A percentile compares a stretch with the other conserved stretches of the same genome.
These are phyloP conservation scores for Cardamine resedifolia DNA, from an alignment of 345 rosid species.

Conservation along the genomic window DNA sequence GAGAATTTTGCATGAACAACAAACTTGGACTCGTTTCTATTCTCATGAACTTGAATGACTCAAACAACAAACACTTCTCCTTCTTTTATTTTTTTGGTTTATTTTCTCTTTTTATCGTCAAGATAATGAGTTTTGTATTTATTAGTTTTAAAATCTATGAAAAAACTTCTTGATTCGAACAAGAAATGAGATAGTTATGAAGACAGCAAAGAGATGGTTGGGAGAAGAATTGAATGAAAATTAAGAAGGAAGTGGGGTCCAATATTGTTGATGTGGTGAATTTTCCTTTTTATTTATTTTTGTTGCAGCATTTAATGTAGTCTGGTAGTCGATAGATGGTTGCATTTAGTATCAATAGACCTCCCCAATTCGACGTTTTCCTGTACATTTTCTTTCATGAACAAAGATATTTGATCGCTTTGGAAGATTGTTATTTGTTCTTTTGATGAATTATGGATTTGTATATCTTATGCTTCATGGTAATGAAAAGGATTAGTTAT, in stretches of 20 bases:
- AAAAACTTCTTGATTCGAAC: slow-evolving; percentile 24
- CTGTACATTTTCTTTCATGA: neutral
- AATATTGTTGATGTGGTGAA: slow-evolving; percentile 20
- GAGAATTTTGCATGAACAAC: slow-evolving; percentile 36
- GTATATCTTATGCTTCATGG: neutral
- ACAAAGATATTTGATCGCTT: neutral
- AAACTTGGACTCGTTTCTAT: slow-evolving; percentile 41
- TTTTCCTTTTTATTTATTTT: neutral
- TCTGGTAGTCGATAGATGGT: slow-evolving; percentile 40
- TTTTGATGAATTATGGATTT: neutral
- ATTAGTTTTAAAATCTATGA: neutral
- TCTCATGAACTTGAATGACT: slow-evolving; percentile 39
- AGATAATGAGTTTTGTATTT: slow-evolving; percentile 22
- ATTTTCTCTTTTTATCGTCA: neutral
- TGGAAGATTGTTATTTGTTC: neutral
- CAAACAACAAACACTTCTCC: slow-evolving; percentile 32
- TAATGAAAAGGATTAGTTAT: neutral
- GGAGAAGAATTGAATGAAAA: slow-evolving; percentile 32
- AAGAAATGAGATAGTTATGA: slow-evolving; percentile 41
- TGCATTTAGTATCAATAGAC: slow-evolving; percentile 36
- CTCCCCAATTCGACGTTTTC: slow-evolving; percentile 1
- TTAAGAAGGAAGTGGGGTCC: slow-evolving; percentile 17
- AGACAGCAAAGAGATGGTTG: slow-evolving; percentile 44
- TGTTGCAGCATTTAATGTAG: slow-evolving; percentile 26
- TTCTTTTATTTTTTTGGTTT: neutral